These are phyloP conservation scores for Apiosordaria backusii DNA, from an alignment of 495 filamentous ascomycete species.

Conservation along the genomic window DNA sequence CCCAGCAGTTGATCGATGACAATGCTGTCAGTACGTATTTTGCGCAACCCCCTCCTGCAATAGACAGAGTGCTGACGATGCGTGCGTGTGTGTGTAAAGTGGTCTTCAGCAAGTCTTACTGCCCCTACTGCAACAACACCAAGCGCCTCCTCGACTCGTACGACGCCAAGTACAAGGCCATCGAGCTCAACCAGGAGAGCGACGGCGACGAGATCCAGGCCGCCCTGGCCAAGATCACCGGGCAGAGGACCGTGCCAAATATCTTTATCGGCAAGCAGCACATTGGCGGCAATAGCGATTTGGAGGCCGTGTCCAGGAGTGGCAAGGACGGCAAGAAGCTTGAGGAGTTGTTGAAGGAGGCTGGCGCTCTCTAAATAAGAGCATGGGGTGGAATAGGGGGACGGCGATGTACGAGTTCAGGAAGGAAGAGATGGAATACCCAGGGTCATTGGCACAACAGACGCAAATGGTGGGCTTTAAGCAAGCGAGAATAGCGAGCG, in stretches of 20 bases:
- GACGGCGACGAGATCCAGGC: constrained; percentile 81
- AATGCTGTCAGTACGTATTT: constrained; percentile 75
- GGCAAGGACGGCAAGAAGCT: constrained; percentile 40
- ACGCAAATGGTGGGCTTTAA: constrained; percentile 4
- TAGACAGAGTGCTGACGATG: not conserved
- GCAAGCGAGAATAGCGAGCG: not conserved
- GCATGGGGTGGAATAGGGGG: not conserved
- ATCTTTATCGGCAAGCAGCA: constrained; percentile 88
- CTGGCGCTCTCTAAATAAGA: constrained; percentile 39
- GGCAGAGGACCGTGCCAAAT: constrained; percentile 88
- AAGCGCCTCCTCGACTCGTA: constrained; percentile 67
- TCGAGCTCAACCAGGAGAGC: constrained; percentile 83
- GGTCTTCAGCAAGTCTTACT: constrained; percentile 95
- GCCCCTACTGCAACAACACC: constrained; percentile 85
- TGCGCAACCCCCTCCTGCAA: not conserved
- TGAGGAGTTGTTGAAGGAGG: constrained; percentile 38
- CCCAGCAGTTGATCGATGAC: constrained; percentile 82
- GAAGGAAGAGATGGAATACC: not conserved
- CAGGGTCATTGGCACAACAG: not conserved
- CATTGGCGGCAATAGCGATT: constrained; percentile 94
- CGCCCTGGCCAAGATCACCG: constrained; percentile 74
- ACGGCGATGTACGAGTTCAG: not conserved
- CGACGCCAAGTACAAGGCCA: constrained; percentile 66
- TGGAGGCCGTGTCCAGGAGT: constrained; percentile 55
- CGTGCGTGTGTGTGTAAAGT: constrained; percentile 44